These are phyloP conservation scores for Astrephomene gubernaculifera DNA, from an alignment of 139 green algal species.

Conservation along the genomic window DNA sequence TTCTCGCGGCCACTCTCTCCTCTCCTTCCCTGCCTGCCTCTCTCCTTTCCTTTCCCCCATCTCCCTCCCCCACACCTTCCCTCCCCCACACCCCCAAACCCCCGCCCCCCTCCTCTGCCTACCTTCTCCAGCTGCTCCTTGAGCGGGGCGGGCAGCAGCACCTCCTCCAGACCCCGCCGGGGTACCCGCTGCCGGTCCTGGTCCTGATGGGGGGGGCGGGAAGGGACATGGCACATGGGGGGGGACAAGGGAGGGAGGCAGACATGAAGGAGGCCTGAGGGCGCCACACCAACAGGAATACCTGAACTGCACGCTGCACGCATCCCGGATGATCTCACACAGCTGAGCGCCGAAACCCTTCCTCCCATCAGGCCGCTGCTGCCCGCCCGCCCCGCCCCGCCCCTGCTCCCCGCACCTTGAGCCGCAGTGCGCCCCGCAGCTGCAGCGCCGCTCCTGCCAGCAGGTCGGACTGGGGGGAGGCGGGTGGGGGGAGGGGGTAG, in stretches of 20 bases:
- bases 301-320: too few relatives aligned
- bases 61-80: too few relatives aligned
- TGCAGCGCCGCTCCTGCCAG: slow-evolving; percentile 11
- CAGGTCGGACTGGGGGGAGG: neutral
- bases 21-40: too few relatives aligned
- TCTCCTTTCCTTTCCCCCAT: too few relatives aligned
- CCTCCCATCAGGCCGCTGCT: neutral
- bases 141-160: slow-evolving; percentile 17
- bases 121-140: slow-evolving; percentile 34
- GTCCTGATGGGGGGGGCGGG: neutral
- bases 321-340: too few relatives aligned
- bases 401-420: slow-evolving; percentile 2
- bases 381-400: too few relatives aligned
- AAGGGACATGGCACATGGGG: neutral
- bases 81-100: neutral
- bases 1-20: too few relatives aligned
- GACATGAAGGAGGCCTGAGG: too few relatives aligned
- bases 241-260: neutral
- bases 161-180: slow-evolving; percentile 13
- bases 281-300: too few relatives aligned
- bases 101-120: neutral
- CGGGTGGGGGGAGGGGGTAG: neutral
- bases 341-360: too few relatives aligned
- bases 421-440: slow-evolving; percentile 17
- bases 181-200: slow-evolving; percentile 34